Evolutionary conservation across 2,329 filamentous ascomycete genomes (phyloP), one percentile per base, ranked within the genome.

Genomic region (Xylariaceae sp.): DNA sequence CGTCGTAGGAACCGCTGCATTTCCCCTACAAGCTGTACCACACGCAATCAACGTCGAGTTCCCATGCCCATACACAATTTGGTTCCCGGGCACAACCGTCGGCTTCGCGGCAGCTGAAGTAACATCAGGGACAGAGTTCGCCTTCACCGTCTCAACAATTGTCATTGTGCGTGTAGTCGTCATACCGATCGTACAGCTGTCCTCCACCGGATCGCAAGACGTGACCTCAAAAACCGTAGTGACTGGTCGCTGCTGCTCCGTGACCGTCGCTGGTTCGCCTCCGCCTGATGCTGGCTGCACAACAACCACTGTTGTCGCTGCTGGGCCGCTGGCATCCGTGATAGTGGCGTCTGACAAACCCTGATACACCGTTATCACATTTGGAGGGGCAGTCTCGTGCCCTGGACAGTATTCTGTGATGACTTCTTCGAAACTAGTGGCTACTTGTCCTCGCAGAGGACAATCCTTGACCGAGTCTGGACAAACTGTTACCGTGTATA

Each of bases 391-490:
- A 6, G 18, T 47, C 41, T 36, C 43, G 22, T 58, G 44, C 6
- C 49, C 59, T 0, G 60, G 53, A 28, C 63, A 65, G 46, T 59
- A 59, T 1, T 64, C 65, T 18, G 63, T 63, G 3, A 60, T 38
- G 38, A 60, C 38, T 5, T 56, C 56, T 22, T 60, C 55, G 44
- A 55, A 53, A 11, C 51, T 51, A 1, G 66, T 66, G 1, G 48
- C 17, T 11, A 60, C 46, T 11, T 57, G 51, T 28, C 44, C 50
- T 2, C 33, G 48, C 17, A 49, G 10, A 6, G 52, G 42, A 39
- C 60, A 61, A 48, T 53, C 18, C 1, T 12, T 14, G 16, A 46
- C 44, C 3, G 31, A 43, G 4, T 48, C 51, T 11, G 59, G 41
- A 40, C 60, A 51, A 31, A 44, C 42, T 6, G 55, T 54, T 16